A percentile compares a stretch with the other conserved stretches of the same genome.
phyloP scores from a whole-genome alignment of 768 basidiomycete species.

The Hygrocybe coccinea region DNA sequence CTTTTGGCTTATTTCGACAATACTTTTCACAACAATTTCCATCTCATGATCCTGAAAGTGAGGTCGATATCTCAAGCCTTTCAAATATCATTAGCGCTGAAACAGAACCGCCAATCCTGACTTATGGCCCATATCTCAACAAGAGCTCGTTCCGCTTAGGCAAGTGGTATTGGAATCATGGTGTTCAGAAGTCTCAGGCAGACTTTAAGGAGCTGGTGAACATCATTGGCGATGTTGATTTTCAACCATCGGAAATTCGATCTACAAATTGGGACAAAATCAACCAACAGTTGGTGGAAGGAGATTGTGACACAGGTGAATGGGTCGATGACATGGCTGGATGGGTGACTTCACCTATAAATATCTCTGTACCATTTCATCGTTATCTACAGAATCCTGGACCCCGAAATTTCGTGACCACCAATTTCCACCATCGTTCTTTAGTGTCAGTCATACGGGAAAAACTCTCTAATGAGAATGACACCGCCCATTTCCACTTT shows the following conservation, averaged over 20 bases:
- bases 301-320: not conserved
- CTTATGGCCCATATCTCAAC: constrained; percentile 13
- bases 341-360: constrained; percentile 9
- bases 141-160: constrained; percentile 11
- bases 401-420: constrained; percentile 3
- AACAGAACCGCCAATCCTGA: not conserved
- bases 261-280: constrained; percentile 10
- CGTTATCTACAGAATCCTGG: not conserved
- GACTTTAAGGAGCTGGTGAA: constrained; percentile 2
- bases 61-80: not conserved
- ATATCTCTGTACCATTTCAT: constrained; percentile 8
- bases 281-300: constrained; percentile 3
- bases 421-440: constrained; percentile 12
- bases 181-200: not conserved
- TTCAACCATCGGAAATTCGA: constrained; percentile 4
- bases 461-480: constrained; percentile 5
- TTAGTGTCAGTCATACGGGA: constrained; percentile 15
- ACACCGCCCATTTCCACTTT: constrained; percentile 7
- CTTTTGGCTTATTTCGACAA: not conserved
- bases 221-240: constrained; percentile 7
- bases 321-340: constrained; percentile 13
- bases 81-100: not conserved
- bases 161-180: constrained; percentile 1
- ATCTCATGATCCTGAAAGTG: constrained; percentile 1
- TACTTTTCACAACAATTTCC: not conserved